phyloP scores from a whole-genome alignment of 345 rosid genomes.

The Aquilaria sinensis region DNA sequence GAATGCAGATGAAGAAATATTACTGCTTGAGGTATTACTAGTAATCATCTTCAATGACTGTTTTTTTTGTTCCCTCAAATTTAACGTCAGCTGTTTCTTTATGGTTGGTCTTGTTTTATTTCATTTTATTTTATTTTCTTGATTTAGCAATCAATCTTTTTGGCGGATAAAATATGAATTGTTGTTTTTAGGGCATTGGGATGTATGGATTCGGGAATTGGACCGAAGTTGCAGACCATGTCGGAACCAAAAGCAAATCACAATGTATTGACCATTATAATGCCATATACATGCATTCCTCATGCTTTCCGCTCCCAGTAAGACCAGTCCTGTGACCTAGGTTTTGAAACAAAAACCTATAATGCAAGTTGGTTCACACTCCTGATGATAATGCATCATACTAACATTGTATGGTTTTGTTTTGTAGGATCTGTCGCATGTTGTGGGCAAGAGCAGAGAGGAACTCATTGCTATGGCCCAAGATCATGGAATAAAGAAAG shows the following conservation, averaged over 20 bases:
- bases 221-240: slow-evolving; percentile 87
- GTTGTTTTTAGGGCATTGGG: slow-evolving; percentile 65
- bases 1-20: slow-evolving; percentile 95
- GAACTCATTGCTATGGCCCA: slow-evolving; percentile 93
- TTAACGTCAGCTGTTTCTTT: neutral
- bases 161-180: slow-evolving; percentile 20
- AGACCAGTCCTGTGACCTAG: slow-evolving; percentile 19
- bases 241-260: slow-evolving; percentile 73
- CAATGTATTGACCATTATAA: slow-evolving; percentile 75
- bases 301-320: slow-evolving; percentile 85
- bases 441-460: slow-evolving; percentile 80
- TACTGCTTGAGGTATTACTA: slow-evolving; percentile 77
- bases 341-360: slow-evolving; percentile 1
- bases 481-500: slow-evolving; percentile 41
- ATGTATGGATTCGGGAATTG: slow-evolving; percentile 97
- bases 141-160: slow-evolving; percentile 17
- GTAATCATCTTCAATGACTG: neutral
- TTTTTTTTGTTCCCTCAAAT: neutral
- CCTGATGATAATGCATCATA: too few relatives aligned
- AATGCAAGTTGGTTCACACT: neutral
- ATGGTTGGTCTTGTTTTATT: neutral
- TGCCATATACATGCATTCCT: slow-evolving; percentile 77
- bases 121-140: slow-evolving; percentile 1
- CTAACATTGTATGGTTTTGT: neutral
- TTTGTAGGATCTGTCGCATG: slow-evolving; percentile 75